Evolutionary conservation across 495 filamentous ascomycete species (phyloP), one percentile per base, ranked within the genome.

Genomic region (Hypoxylon intermedium): DNA sequence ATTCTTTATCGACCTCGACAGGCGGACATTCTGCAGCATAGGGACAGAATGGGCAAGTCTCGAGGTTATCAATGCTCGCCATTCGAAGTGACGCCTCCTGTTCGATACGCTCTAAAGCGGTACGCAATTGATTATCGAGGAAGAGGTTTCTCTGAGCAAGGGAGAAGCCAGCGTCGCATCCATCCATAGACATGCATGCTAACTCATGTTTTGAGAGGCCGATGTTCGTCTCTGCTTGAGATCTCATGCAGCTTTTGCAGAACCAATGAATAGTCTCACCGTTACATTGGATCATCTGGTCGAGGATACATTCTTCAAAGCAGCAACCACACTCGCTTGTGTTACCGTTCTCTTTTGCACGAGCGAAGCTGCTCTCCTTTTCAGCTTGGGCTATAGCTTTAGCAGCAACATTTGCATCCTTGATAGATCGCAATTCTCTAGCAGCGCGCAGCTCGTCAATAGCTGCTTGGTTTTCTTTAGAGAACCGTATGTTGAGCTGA

Each of bases 41-140:
- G 20, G 88, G 84, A 71, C 92, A 96, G 70, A 93, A 93, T 1
- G 92, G 91, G 60, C 92, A 96, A 5, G 73, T 81, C 50, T 79
- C 86, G 34, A 91, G 82, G 36, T 83, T 82, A 23, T 89, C 82
- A 41, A 91, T 80, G 9, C 82, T 81, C 1, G 89, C 87, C 62
- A 82, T 68, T 21, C 83, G 79, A 18, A 96, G 77, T 23, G 81
- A 82, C 18, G 86, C 82, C 51, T 89, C 82, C 65, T 88, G 84
- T 65, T 93, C 87, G 40, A 92, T 77, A 15, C 80, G 77, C 12
- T 89, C 88, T 1, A 96, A 72, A 0, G 84, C 82, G 20, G 82
- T 74, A 2, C 71, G 67, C 1, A 79, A 64, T 51, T 82, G 84
- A 11, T 77, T 72, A 44, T 87, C 82, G 2, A 93, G 69, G 37